phyloP scores from a whole-genome alignment of 1,284 basidiomycete genomes.

The Cystobasidiaceae sp. region DNA sequence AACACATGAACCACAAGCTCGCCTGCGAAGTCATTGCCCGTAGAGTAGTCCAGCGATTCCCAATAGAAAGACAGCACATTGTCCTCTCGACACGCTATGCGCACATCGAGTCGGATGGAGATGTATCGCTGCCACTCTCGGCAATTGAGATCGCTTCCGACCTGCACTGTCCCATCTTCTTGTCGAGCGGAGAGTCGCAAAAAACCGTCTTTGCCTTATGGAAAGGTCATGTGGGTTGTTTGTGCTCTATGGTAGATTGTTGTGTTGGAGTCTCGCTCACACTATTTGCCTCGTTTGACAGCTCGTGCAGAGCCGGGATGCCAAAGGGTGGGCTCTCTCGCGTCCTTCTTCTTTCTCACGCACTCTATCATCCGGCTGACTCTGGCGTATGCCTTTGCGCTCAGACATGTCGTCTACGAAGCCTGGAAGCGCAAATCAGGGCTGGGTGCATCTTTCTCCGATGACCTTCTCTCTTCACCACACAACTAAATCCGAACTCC shows the following conservation, averaged over 20 bases:
- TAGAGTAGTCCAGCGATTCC: constrained; percentile 60
- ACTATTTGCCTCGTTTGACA: background rate
- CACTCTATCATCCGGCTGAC: background rate
- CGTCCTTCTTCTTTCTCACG: background rate
- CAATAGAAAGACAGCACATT: constrained; percentile 19
- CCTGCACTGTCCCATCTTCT: constrained; percentile 63
- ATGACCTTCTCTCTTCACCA: too few species aligned
- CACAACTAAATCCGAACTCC: too few species aligned
- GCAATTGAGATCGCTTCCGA: constrained; percentile 74
- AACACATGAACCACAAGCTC: constrained; percentile 71
- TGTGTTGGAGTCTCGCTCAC: background rate
- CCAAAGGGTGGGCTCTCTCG: constrained; percentile 2
- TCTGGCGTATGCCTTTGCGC: too few species aligned
- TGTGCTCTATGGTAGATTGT: constrained; percentile 26
- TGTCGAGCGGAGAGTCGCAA: constrained; percentile 81
- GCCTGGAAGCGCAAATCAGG: constrained; percentile 45
- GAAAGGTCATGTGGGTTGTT: constrained; percentile 32
- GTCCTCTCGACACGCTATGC: constrained; percentile 58
- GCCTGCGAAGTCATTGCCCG: constrained; percentile 86
- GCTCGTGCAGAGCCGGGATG: constrained; percentile 30
- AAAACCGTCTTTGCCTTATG: constrained; percentile 48
- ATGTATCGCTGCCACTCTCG: constrained; percentile 65
- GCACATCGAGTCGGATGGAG: constrained; percentile 68
- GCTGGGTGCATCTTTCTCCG: constrained; percentile 48
- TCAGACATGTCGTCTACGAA: constrained; percentile 31